phyloP scores from a whole-genome alignment of 2,329 filamentous ascomycete genomes.

The Monosporascus sp. region DNA sequence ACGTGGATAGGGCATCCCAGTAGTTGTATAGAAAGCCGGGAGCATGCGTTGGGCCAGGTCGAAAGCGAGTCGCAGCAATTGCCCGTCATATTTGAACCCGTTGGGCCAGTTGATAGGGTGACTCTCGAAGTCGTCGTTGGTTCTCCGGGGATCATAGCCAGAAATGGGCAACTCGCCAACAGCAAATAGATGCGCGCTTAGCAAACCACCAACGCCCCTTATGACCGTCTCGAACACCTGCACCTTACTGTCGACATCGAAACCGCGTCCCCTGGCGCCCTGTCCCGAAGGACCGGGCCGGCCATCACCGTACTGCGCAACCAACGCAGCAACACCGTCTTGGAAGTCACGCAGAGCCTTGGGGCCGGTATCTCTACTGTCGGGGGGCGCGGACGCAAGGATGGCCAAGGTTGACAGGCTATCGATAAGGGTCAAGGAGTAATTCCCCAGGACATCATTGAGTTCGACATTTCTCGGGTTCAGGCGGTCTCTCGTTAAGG shows the following conservation, averaged over 20 bases:
- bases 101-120: slow-evolving; percentile 65
- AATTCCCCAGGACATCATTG: slow-evolving; percentile 95
- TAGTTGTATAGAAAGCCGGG: slow-evolving; percentile 86
- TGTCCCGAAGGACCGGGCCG: slow-evolving; percentile 60
- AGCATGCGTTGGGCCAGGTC: slow-evolving; percentile 80
- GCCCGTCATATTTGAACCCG: slow-evolving; percentile 79
- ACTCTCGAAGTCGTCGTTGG: slow-evolving; percentile 39
- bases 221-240: slow-evolving; percentile 99
- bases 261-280: slow-evolving; percentile 71
- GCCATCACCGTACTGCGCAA: slow-evolving; percentile 83
- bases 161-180: slow-evolving; percentile 82
- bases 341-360: slow-evolving; percentile 73
- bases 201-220: slow-evolving; percentile 78
- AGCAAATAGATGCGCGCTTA: slow-evolving; percentile 92
- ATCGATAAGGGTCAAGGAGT: slow-evolving; percentile 91
- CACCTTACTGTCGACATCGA: slow-evolving; percentile 95
- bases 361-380: slow-evolving; percentile 44
- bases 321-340: slow-evolving; percentile 67
- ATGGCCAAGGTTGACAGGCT: slow-evolving; percentile 92
- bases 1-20: slow-evolving; percentile 88
- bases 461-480: slow-evolving; percentile 78
- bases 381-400: slow-evolving; percentile 67
- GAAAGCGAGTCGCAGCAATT: slow-evolving; percentile 80
- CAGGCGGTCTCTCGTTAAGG: slow-evolving; percentile 75
- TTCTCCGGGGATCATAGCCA: slow-evolving; percentile 58